A percentile compares a stretch with the other conserved stretches of the same genome.
Conservation (phyloP, 2,329 filamentous ascomycete species). For the Xylariaceae sp. region DNA sequence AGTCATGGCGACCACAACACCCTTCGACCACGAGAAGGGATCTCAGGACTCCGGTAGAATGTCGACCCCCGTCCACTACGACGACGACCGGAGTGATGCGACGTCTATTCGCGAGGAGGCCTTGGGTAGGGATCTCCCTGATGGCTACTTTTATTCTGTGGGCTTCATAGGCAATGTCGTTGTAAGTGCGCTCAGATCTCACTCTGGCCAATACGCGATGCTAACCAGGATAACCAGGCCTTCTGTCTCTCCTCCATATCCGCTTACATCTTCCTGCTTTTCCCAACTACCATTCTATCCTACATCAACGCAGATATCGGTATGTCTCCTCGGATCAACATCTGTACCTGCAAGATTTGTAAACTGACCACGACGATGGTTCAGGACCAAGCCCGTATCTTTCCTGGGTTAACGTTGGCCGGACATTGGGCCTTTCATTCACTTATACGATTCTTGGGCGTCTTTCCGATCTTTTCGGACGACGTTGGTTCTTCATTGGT, state of each 20-base stretch:
- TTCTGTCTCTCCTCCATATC: slow-evolving; percentile 36
- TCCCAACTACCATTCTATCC: slow-evolving; percentile 36
- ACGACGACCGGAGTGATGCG: slow-evolving; percentile 30
- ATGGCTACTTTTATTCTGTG: slow-evolving; percentile 35
- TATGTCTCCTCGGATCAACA: slow-evolving; percentile 4
- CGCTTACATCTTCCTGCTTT: slow-evolving; percentile 35
- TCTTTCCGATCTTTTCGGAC: slow-evolving; percentile 37
- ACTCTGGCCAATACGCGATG: not conserved
- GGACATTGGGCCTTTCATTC: slow-evolving; percentile 34
- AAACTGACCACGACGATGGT: slow-evolving; percentile 1
- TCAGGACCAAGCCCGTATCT: slow-evolving; percentile 33
- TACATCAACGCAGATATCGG: slow-evolving; percentile 37
- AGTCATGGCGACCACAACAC: slow-evolving; percentile 4
- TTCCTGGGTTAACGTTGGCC: slow-evolving; percentile 34
- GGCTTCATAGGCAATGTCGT: slow-evolving; percentile 31
- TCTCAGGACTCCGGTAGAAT: not conserved
- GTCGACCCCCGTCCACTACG: slow-evolving; percentile 42
- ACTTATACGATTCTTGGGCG: slow-evolving; percentile 36
- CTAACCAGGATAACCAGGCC: slow-evolving; percentile 23
- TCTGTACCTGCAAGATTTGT: not conserved
- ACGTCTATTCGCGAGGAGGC: slow-evolving; percentile 34
- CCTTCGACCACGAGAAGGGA: slow-evolving; percentile 6
- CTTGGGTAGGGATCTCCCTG: slow-evolving; percentile 32
- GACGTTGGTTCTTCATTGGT: slow-evolving; percentile 38
- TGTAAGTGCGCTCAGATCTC: slow-evolving; percentile 21